A percentile compares a stretch with the other conserved stretches of the same genome.
Evolutionary conservation across 345 rosid genomes (phyloP).

Genomic region (Tarenaya hassleriana): DNA sequence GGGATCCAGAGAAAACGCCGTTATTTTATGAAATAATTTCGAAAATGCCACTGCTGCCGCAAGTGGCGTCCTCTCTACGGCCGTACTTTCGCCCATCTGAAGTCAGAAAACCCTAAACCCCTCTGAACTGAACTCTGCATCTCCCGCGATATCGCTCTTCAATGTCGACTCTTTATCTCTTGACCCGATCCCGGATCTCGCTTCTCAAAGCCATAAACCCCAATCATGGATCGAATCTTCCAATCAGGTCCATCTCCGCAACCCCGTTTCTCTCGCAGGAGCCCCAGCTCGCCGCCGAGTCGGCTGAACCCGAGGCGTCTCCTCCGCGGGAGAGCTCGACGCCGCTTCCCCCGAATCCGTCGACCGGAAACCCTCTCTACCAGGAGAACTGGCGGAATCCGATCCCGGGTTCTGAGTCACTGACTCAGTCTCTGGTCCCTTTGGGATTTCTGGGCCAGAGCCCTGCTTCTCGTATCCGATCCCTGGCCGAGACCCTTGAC

Average conservation of each 20-base stretch:
- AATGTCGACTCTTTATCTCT: slow-evolving; percentile 59
- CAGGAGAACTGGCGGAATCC: slow-evolving; percentile 79
- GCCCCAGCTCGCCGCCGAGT: slow-evolving; percentile 56
- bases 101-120: too few species aligned
- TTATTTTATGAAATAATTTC: too few species aligned
- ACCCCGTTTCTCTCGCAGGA: slow-evolving; percentile 60
- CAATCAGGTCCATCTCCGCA: slow-evolving; percentile 47
- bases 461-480: slow-evolving; percentile 33
- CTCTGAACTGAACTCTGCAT: too few species aligned
- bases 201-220: slow-evolving; percentile 37
- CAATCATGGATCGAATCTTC: background rate
- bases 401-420: slow-evolving; percentile 24
- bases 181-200: slow-evolving; percentile 35
- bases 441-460: slow-evolving; percentile 33
- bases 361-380: slow-evolving; percentile 81
- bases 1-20: too few species aligned
- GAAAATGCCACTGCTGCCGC: too few species aligned
- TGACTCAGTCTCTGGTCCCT: slow-evolving; percentile 41
- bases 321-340: slow-evolving; percentile 15
- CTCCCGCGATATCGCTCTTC: slow-evolving; percentile 11
- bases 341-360: slow-evolving; percentile 84
- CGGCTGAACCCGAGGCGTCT: slow-evolving; percentile 20
- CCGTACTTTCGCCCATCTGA: too few species aligned
- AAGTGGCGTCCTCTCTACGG: too few species aligned
- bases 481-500: slow-evolving; percentile 44